phyloP scores from a whole-genome alignment of 805 yeast genomes.

The Lipomyces starkeyi region DNA sequence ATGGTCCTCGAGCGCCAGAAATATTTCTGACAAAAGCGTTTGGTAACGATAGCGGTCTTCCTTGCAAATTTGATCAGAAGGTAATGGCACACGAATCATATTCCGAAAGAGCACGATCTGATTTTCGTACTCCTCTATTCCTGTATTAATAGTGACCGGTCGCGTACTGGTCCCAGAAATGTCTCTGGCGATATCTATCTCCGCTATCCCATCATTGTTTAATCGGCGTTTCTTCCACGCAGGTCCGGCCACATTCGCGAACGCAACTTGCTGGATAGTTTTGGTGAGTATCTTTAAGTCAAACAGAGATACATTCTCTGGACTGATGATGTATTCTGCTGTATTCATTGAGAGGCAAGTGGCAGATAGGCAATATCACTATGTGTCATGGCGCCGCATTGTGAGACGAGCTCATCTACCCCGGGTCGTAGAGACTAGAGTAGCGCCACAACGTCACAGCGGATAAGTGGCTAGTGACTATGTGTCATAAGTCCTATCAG shows the following conservation, averaged over 20 bases:
- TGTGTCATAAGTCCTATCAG: background rate
- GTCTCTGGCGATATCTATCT: background rate
- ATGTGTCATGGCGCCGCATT: too few relatives aligned
- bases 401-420: background rate
- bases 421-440: background rate
- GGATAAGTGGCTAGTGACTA: background rate
- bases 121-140: conserved; percentile 21
- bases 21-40: conserved; percentile 6
- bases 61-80: conserved; percentile 8
- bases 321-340: background rate
- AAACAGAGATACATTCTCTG: conserved; percentile 2
- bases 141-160: background rate
- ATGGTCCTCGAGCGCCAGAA: background rate
- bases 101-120: conserved; percentile 23
- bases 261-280: conserved; percentile 7
- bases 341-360: background rate
- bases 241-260: conserved; percentile 9
- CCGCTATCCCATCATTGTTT: conserved; percentile 5
- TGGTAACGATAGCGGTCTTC: background rate
- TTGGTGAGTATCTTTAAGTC: background rate
- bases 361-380: too few relatives aligned
- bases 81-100: conserved; percentile 6
- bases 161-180: background rate
- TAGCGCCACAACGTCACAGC: background rate
- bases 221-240: conserved; percentile 19